Percentiles rank a stretch among this genome's conserved stretches.
phyloP scores from a whole-genome alignment of 106 monocot species.

The Dactylorhiza incarnata region DNA sequence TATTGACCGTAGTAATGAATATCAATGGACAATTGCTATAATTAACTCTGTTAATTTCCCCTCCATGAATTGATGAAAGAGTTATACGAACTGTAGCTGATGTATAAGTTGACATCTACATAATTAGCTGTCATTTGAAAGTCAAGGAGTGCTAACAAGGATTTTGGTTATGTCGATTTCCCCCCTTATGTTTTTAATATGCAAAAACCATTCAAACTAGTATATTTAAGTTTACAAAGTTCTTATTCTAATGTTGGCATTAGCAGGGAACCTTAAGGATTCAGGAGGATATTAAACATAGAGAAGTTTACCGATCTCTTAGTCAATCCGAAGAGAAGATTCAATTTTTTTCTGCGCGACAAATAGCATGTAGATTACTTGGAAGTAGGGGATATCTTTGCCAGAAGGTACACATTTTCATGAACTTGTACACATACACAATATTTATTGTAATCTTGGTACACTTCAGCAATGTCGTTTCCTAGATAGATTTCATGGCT shows the following conservation, averaged over 20 bases:
- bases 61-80: neutral
- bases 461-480: neutral
- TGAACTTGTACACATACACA: neutral
- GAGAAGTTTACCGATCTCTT: slow-evolving; percentile 46
- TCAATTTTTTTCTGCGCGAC: slow-evolving; percentile 70
- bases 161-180: neutral
- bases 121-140: neutral
- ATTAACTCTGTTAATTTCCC: neutral
- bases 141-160: neutral
- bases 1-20: neutral
- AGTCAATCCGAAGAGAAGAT: slow-evolving; percentile 69
- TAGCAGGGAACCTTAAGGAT: slow-evolving; percentile 66
- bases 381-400: slow-evolving; percentile 85
- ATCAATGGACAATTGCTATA: neutral
- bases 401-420: slow-evolving; percentile 49
- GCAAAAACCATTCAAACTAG: no score
- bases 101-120: neutral
- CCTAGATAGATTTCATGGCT: neutral
- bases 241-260: neutral
- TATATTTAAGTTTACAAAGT: neutral
- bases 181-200: neutral
- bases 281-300: slow-evolving; percentile 78
- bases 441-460: neutral
- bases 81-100: neutral
- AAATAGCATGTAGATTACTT: slow-evolving; percentile 78